Evolutionary conservation across 306 rosid species (phyloP).

Genomic region (Prunus dulcis): DNA sequence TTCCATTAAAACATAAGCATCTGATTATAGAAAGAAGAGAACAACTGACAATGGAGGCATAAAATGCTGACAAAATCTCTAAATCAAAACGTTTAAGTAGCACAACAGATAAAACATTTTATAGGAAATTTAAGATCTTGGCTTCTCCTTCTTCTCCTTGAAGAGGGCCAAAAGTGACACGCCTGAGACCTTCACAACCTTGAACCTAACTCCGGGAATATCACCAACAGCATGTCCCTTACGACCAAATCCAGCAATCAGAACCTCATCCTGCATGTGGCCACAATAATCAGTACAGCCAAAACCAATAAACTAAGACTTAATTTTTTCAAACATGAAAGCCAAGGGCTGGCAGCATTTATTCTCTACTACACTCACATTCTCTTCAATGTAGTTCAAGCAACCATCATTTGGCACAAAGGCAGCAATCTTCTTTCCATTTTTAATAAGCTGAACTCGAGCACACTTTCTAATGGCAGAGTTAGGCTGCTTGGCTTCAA

Average conservation of each 20-base stretch:
- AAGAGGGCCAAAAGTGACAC: constrained; percentile 63
- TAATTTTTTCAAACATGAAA: neutral
- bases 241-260: constrained; percentile 62
- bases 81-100: neutral
- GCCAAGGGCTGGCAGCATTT: neutral
- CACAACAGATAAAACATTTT: neutral
- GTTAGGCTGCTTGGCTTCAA: constrained; percentile 70
- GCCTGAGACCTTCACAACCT: constrained; percentile 69
- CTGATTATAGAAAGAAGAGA: neutral
- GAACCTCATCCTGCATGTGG: constrained; percentile 57
- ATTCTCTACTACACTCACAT: constrained; percentile 35
- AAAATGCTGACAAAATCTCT: constrained; percentile 8
- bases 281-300: neutral
- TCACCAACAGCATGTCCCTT: constrained; percentile 66
- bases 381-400: constrained; percentile 58
- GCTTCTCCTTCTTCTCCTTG: constrained; percentile 69
- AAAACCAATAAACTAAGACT: neutral
- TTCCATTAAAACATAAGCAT: neutral
- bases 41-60: neutral
- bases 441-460: constrained; percentile 60
- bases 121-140: constrained; percentile 43
- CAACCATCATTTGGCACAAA: constrained; percentile 72
- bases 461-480: constrained; percentile 72
- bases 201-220: constrained; percentile 67
- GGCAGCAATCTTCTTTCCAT: constrained; percentile 67